Conservation (phyloP, 1,139 yeast genomes). For the Nakaseomyces uthaithaninus region DNA sequence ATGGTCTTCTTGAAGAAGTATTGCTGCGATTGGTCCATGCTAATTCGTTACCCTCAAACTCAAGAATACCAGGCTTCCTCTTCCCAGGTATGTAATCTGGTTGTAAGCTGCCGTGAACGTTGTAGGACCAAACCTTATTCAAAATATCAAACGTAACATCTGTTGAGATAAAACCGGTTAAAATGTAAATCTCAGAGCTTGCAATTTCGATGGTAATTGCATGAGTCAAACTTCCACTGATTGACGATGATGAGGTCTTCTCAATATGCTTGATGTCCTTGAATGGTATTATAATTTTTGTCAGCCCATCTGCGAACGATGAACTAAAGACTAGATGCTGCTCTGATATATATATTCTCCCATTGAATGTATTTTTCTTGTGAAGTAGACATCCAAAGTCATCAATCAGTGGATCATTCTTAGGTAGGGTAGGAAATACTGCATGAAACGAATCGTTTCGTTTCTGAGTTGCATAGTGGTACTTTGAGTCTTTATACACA, state of each 20-base stretch:
- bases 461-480: conserved; percentile 51
- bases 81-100: background rate
- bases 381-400: conserved; percentile 88
- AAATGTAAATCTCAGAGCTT: conserved; percentile 48
- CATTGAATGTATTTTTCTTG: conserved; percentile 78
- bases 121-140: conserved; percentile 44
- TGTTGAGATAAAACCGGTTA: conserved; percentile 82
- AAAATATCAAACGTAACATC: conserved; percentile 70
- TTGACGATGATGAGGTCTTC: conserved; percentile 62
- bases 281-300: conserved; percentile 65
- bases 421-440: conserved; percentile 60
- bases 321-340: conserved; percentile 79
- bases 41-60: background rate
- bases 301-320: conserved; percentile 85
- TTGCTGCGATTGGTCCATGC: background rate
- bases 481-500: conserved; percentile 33
- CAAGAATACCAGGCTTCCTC: background rate
- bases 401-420: conserved; percentile 64
- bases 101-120: background rate
- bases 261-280: conserved; percentile 68
- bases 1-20: conserved; percentile 1
- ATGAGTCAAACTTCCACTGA: conserved; percentile 68
- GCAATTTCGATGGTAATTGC: conserved; percentile 72
- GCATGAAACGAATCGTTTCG: conserved; percentile 74
- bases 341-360: conserved; percentile 75